A percentile compares a stretch with the other conserved stretches of the same genome.
phyloP scores from a whole-genome alignment of 208 protist genomes.

The Naegleria lovaniensis region DNA sequence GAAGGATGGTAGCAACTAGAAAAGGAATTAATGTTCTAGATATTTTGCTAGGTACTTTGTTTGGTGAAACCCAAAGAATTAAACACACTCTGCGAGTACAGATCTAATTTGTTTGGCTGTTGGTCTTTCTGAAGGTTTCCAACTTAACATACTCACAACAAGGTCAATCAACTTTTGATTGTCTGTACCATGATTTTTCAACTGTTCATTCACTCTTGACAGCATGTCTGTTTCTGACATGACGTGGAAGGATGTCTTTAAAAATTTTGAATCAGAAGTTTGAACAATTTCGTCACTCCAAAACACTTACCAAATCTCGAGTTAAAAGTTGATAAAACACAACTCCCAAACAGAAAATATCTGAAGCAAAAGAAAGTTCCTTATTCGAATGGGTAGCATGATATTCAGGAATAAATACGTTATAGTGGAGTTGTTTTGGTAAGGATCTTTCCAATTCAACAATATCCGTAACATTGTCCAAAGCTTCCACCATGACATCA shows the following conservation, averaged over 20 bases:
- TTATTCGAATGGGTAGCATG: neutral
- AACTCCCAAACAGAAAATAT: neutral
- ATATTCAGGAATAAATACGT: conserved; percentile 4
- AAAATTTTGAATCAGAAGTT: neutral
- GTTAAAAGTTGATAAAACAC: neutral
- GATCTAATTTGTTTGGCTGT: neutral
- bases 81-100: too few species aligned
- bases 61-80: too few species aligned
- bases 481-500: neutral
- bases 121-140: neutral
- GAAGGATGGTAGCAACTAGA: neutral
- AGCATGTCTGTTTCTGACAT: neutral
- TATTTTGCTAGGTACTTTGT: neutral
- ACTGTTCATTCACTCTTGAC: neutral
- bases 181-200: neutral
- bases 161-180: neutral
- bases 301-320: neutral
- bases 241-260: neutral
- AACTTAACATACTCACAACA: neutral
- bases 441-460: neutral
- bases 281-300: too few species aligned
- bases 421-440: neutral
- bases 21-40: neutral
- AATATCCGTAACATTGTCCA: neutral
- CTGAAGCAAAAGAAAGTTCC: neutral